Conservation (phyloP, 2,329 filamentous ascomycete genomes). For the Penicillium thymicola region DNA sequence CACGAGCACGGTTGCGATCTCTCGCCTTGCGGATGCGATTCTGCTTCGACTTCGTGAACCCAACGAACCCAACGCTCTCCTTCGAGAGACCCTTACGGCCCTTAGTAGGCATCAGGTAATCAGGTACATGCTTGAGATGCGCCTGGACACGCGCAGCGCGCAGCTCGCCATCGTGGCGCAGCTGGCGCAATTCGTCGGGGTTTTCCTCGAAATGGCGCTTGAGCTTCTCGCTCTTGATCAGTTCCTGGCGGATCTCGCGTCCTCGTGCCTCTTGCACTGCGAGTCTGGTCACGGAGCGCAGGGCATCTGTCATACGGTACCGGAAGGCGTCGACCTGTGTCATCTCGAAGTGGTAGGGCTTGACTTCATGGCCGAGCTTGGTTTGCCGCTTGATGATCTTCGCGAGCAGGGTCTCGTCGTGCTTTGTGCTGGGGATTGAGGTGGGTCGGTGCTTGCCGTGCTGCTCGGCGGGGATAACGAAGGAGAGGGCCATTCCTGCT, state of each 20-base stretch:
- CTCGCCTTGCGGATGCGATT: conserved; percentile 53
- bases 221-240: conserved; percentile 90
- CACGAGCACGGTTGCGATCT: conserved; percentile 43
- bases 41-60: conserved; percentile 52
- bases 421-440: conserved; percentile 66
- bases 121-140: conserved; percentile 90
- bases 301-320: conserved; percentile 89
- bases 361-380: conserved; percentile 75
- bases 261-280: conserved; percentile 87
- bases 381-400: conserved; percentile 76
- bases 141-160: conserved; percentile 78
- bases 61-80: conserved; percentile 72
- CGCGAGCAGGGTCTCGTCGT: conserved; percentile 79
- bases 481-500: conserved; percentile 91
- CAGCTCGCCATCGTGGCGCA: conserved; percentile 86
- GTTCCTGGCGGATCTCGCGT: conserved; percentile 80
- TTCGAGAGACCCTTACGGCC: conserved; percentile 65
- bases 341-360: conserved; percentile 94
- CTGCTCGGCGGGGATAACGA: conserved; percentile 77
- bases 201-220: conserved; percentile 97
- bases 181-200: conserved; percentile 77
- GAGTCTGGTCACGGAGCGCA: conserved; percentile 84
- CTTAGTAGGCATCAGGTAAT: conserved; percentile 81
- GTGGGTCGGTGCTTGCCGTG: conserved; percentile 91
- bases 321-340: conserved; percentile 88